Evolutionary conservation across 2,329 filamentous ascomycete genomes (phyloP).

Genomic region (Hymenoscyphus linearis): DNA sequence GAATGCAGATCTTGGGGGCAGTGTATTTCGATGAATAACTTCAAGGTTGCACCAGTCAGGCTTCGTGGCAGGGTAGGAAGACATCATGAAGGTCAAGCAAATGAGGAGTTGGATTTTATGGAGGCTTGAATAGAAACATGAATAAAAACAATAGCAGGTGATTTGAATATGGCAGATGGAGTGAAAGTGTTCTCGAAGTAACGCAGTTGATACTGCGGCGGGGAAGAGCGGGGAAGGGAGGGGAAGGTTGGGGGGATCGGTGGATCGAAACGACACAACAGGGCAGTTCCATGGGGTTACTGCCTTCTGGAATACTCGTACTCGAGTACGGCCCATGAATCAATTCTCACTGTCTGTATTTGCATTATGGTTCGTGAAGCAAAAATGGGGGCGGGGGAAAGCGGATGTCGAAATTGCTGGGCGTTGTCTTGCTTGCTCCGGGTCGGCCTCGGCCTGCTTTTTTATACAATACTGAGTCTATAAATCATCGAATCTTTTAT

Average conservation of each 20-base stretch:
- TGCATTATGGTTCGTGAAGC: not conserved
- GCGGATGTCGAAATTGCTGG: not conserved
- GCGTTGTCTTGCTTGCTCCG: not conserved
- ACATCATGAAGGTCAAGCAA: not conserved
- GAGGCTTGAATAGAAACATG: not conserved
- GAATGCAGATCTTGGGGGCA: slow-evolving; percentile 53
- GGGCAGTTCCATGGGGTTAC: not conserved
- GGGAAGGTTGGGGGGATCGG: not conserved
- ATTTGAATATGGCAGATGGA: not conserved
- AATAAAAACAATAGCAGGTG: no score
- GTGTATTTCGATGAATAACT: slow-evolving; percentile 54
- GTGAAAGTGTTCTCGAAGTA: not conserved
- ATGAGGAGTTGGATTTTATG: not conserved
- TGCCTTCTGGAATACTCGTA: no score
- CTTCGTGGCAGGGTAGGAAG: slow-evolving; percentile 1
- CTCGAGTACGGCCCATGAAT: no score
- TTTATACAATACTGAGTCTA: not conserved
- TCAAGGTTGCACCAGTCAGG: slow-evolving; percentile 59
- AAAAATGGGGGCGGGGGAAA: not conserved
- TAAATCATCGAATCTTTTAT: not conserved
- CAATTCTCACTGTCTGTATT: no score
- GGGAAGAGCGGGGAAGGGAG: not conserved
- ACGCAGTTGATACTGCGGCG: not conserved
- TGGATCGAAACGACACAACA: not conserved
- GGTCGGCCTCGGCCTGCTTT: not conserved